Evolutionary conservation across 805 yeast species (phyloP).

Genomic region (Lachancea waltii): DNA sequence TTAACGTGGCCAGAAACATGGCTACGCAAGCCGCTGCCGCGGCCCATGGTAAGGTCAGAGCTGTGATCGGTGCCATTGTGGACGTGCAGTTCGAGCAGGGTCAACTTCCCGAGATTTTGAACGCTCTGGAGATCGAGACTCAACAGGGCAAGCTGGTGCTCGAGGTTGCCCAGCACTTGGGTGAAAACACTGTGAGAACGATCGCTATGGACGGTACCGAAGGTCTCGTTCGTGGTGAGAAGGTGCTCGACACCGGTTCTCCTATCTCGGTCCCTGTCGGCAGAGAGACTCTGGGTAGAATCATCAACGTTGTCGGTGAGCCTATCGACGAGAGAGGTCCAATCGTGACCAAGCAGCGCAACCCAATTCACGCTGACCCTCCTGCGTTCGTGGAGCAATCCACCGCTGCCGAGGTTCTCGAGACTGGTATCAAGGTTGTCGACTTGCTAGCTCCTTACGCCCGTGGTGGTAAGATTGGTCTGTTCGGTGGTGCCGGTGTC

Average conservation of each 20-base stretch:
- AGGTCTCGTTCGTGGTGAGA: slow-evolving; percentile 97
- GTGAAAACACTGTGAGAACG: slow-evolving; percentile 99
- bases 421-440: slow-evolving; percentile 99
- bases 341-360: slow-evolving; percentile 81
- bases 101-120: slow-evolving; percentile 92
- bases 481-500: slow-evolving; percentile 99
- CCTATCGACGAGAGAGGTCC: slow-evolving; percentile 99
- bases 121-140: slow-evolving; percentile 86
- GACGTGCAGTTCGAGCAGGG: slow-evolving; percentile 98
- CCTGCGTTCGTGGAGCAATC: slow-evolving; percentile 96
- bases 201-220: slow-evolving; percentile 99
- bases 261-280: slow-evolving; percentile 99
- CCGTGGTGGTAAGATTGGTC: slow-evolving; percentile 99
- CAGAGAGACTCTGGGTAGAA: slow-evolving; percentile 98
- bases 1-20: slow-evolving; percentile 31
- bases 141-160: slow-evolving; percentile 77
- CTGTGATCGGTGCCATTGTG: slow-evolving; percentile 98
- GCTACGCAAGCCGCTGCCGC: slow-evolving; percentile 44
- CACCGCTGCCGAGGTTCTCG: slow-evolving; percentile 95
- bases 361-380: slow-evolving; percentile 99
- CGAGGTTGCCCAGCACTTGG: slow-evolving; percentile 99
- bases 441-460: slow-evolving; percentile 99
- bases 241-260: slow-evolving; percentile 90
- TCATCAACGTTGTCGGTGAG: slow-evolving; percentile 96
- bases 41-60: slow-evolving; percentile 83